phyloP scores from a whole-genome alignment of 2,329 filamentous ascomycete genomes.

The Nannizziopsis arthrosporioides region DNA sequence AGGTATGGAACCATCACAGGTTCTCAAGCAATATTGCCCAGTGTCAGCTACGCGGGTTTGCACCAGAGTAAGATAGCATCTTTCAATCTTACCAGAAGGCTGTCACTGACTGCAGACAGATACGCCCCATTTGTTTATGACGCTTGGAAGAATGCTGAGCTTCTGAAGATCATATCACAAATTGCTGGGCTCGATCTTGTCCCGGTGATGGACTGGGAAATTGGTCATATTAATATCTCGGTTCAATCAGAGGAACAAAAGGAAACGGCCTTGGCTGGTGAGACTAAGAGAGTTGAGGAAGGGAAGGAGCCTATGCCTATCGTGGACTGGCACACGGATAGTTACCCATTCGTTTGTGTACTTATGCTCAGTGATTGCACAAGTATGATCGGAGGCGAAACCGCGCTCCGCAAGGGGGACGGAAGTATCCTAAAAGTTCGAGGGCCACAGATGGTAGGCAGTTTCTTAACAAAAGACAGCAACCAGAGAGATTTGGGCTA shows the following conservation, averaged over 20 bases:
- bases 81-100: not conserved
- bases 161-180: constrained; percentile 39
- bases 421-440: constrained; percentile 48
- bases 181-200: constrained; percentile 47
- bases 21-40: constrained; percentile 49
- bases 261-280: constrained; percentile 32
- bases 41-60: constrained; percentile 46
- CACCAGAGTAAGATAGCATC: constrained; percentile 38
- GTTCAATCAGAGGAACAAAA: constrained; percentile 41
- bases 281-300: constrained; percentile 31
- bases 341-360: constrained; percentile 59
- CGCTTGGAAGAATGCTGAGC: constrained; percentile 46
- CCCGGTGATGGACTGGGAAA: constrained; percentile 44
- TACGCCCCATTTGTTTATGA: constrained; percentile 55
- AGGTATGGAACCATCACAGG: constrained; percentile 46
- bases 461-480: constrained; percentile 1
- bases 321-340: constrained; percentile 54
- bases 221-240: constrained; percentile 46
- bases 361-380: constrained; percentile 54
- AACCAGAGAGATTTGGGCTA: not conserved
- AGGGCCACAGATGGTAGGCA: constrained; percentile 47
- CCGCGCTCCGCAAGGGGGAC: constrained; percentile 44
- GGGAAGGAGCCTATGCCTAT: constrained; percentile 43
- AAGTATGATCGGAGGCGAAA: constrained; percentile 54
- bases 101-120: constrained; percentile 24